Evolutionary conservation across 169 alveolate species (phyloP), one percentile per base, ranked within the genome.

Genomic region (Eimeria falciformis): DNA sequence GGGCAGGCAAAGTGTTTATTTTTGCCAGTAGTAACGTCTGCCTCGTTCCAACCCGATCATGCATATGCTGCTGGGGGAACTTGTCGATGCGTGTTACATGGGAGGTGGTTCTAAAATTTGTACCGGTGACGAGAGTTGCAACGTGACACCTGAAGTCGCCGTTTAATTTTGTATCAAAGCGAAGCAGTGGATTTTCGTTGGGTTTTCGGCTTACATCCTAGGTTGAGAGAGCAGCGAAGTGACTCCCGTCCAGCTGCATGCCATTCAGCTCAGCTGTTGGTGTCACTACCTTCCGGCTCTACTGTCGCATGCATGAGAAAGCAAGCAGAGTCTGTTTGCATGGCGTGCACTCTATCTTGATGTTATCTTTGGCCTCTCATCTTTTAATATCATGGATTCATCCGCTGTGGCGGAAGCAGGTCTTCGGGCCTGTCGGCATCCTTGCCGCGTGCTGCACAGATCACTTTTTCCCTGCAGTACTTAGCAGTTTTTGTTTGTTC

Each of bases 391-490:
- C 43, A 53, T 81, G 77, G 73, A 55, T 56, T 55, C 43, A 27
- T 27, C 89, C 89, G 89, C 73, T 37, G 5, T 18, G 56, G 89
- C 71, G 89, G 89, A 81, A 55, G 75, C 89, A 81, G 89, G 89
- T 75, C 75, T 9, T 29, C 21, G 89, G 9, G 89, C 89, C 89
- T 81, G 89, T 81, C 89, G 89, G 89, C 89, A 81, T 25, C n/a
- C 18, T 17, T 53, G 89, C 89, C 89, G 89, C 43, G 75, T 81
- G 77, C 73, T 81, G 89, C 89, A 81, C 75, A 56, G 89, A 53
- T 2, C 29, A n/a, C 46, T 18, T 37, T 81, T 14, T 53, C 89
- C 75, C 89, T 81, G 89, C 75, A 81, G 89, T 33, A 81, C 46
- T 9, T 53, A 81, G 58, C 33, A 75, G 27, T 29, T 21, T 62